These are phyloP conservation scores for Globisporangium alternatum DNA, from an alignment of 352 stramenopile species.

Conservation along the genomic window DNA sequence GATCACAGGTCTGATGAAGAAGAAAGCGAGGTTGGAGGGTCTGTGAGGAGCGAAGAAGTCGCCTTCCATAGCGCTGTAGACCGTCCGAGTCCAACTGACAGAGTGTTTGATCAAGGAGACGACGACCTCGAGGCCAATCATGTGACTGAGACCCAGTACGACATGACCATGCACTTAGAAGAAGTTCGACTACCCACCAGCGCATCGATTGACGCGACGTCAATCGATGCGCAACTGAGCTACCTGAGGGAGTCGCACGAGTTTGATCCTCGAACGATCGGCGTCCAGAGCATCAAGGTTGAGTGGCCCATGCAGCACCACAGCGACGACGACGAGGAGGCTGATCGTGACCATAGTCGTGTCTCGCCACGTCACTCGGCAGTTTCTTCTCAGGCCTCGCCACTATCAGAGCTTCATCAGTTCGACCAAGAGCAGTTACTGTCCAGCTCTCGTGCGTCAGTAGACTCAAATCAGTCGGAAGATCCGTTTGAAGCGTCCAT, in stretches of 20 bases:
- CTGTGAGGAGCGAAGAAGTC: neutral
- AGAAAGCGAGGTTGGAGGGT: neutral
- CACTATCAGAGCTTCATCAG: neutral
- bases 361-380: neutral
- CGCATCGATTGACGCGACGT: neutral
- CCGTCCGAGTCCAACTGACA: neutral
- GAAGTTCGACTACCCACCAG: neutral
- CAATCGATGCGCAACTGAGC: neutral
- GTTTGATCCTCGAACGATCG: slow-evolving; percentile 47
- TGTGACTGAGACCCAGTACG: neutral
- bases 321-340: neutral
- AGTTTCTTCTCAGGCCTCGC: slow-evolving; percentile 7
- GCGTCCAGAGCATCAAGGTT: slow-evolving; percentile 46
- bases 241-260: neutral
- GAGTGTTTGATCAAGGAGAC: neutral
- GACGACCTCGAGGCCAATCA: neutral
- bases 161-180: neutral
- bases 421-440: neutral
- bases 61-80: neutral
- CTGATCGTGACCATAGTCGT: neutral
- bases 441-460: neutral
- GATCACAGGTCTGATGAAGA: neutral
- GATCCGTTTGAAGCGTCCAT: slow-evolving; percentile 12
- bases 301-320: slow-evolving; percentile 27
- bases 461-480: neutral